These are phyloP conservation scores for Aspergillus clavatus DNA, from an alignment of 2,329 filamentous ascomycete genomes.

Conservation along the genomic window DNA sequence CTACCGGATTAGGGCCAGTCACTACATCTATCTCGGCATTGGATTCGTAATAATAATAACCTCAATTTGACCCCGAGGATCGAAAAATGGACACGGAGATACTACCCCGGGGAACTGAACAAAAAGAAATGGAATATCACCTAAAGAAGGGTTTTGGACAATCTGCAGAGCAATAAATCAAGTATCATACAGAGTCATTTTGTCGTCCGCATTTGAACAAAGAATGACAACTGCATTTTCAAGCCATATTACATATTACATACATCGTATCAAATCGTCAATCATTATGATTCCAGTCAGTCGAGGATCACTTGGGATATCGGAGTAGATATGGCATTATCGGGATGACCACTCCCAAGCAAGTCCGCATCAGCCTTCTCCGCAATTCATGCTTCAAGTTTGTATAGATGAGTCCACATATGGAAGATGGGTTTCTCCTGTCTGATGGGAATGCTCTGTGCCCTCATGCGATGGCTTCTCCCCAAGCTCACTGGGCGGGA, in stretches of 20 bases:
- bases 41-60: no score
- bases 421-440: neutral
- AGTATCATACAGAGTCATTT: neutral
- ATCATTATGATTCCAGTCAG: neutral
- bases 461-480: constrained; percentile 10
- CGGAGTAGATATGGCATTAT: neutral
- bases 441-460: neutral
- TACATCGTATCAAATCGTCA: neutral
- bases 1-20: neutral
- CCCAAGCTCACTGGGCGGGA: constrained; percentile 27
- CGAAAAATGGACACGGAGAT: neutral
- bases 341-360: no score
- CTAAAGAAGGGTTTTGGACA: neutral
- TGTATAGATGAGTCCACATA: neutral
- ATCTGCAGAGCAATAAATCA: neutral
- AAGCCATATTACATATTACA: no score
- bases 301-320: neutral
- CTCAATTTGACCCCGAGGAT: neutral
- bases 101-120: no score
- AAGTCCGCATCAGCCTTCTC: neutral
- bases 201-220: neutral
- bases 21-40: neutral
- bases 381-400: neutral
- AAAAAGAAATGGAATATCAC: neutral
- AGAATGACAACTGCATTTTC: neutral